These are phyloP conservation scores for Magnolia sinica DNA, from an alignment of 164 flowering plant species.

Conservation along the genomic window DNA sequence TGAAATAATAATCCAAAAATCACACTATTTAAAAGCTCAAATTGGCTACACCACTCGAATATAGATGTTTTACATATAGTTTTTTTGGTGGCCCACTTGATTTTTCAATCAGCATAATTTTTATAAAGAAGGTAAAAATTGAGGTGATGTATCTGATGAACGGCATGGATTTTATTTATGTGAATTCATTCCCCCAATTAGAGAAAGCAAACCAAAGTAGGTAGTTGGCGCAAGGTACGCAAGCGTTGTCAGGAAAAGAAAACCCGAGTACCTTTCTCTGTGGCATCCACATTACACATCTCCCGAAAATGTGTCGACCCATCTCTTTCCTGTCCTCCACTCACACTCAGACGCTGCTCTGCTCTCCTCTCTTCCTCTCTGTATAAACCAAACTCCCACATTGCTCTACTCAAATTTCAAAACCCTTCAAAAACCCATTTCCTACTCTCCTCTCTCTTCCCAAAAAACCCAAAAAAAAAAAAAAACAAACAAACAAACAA, in stretches of 20 bases:
- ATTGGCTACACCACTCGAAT: too few species aligned
- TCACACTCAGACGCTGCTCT: not conserved
- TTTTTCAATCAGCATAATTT: too few species aligned
- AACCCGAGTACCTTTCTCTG: not conserved
- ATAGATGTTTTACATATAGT: too few species aligned
- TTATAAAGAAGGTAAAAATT: too few species aligned
- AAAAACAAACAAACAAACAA: constrained; percentile 23
- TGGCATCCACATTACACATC: not conserved
- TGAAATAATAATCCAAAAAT: too few species aligned
- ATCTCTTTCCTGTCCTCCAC: not conserved
- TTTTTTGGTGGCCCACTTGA: too few species aligned
- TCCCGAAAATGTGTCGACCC: not conserved
- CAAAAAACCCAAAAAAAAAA: constrained; percentile 25
- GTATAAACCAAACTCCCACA: not conserved
- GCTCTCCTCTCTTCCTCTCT: not conserved
- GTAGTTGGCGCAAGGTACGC: not conserved
- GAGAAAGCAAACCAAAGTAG: too few species aligned
- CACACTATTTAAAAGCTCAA: too few species aligned
- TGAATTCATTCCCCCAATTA: too few species aligned
- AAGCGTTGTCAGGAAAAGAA: not conserved
- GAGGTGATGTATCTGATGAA: too few species aligned
- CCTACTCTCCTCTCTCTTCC: not conserved
- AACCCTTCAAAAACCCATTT: not conserved
- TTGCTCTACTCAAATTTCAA: not conserved
- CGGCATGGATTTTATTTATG: too few species aligned